A percentile compares a stretch with the other conserved stretches of the same genome.
Evolutionary conservation across 2,329 filamentous ascomycete species (phyloP).

Genomic region (Samsoniella hepiali): DNA sequence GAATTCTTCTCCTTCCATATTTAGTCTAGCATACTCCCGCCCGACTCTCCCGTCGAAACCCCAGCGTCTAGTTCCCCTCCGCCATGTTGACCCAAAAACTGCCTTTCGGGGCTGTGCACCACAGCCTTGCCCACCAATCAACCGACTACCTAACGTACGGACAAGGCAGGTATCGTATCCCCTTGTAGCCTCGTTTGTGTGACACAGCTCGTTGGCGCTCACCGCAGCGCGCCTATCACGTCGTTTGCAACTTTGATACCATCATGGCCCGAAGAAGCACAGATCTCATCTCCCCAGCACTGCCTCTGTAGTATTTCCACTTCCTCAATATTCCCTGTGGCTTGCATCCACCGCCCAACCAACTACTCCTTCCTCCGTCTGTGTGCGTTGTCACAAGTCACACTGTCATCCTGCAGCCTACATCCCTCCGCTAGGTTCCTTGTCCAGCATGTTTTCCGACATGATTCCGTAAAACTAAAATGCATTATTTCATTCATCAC

Average conservation of each 20-base stretch:
- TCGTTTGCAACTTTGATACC: neutral
- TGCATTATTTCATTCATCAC: neutral
- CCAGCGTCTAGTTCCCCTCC: neutral
- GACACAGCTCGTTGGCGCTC: too few relatives aligned
- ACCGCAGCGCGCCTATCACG: neutral
- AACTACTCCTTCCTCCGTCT: neutral
- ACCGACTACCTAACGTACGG: too few relatives aligned
- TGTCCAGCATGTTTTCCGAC: too few relatives aligned
- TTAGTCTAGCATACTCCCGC: neutral
- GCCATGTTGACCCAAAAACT: neutral
- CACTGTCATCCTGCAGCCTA: neutral
- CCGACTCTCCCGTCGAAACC: neutral
- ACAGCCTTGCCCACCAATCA: neutral
- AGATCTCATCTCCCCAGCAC: neutral
- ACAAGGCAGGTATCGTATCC: neutral
- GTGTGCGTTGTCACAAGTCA: neutral
- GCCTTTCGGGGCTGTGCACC: constrained; percentile 13
- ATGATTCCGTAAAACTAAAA: neutral
- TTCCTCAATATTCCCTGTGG: neutral
- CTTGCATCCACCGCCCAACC: neutral
- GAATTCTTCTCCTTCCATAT: too few relatives aligned
- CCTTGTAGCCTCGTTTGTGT: neutral
- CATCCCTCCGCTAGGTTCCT: too few relatives aligned
- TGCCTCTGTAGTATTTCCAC: constrained; percentile 14
- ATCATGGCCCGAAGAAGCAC: neutral